Conservation (phyloP, 257 asterid genomes). For the Przewalskia tangutica region DNA sequence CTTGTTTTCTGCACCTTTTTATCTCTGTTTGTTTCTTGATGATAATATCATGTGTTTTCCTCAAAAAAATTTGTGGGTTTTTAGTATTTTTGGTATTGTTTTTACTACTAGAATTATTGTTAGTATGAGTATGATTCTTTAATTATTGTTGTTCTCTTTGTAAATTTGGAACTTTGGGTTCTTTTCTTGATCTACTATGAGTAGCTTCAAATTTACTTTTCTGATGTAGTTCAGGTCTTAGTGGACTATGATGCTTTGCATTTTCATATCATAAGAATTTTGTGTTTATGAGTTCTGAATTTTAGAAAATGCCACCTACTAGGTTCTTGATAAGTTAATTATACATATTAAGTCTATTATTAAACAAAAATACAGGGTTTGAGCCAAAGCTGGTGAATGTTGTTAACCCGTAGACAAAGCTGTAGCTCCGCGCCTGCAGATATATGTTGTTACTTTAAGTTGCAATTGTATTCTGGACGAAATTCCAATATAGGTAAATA, state of each 20-base stretch:
- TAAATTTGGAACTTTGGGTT: neutral
- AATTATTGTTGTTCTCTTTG: neutral
- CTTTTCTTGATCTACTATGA: neutral
- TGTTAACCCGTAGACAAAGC: no score
- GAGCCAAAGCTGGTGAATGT: no score
- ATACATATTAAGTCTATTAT: no score
- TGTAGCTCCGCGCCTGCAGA: no score
- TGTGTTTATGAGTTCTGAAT: no score
- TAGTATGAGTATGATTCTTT: neutral
- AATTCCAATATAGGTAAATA: neutral
- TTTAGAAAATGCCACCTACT: no score
- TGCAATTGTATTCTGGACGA: neutral
- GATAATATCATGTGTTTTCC: neutral
- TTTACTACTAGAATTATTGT: neutral
- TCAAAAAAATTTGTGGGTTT: neutral
- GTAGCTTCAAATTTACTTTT: neutral
- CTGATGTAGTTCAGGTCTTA: neutral
- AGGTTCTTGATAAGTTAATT: no score
- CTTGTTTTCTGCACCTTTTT: neutral
- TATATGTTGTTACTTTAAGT: neutral
- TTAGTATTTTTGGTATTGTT: neutral
- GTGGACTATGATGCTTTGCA: neutral
- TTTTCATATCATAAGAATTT: neutral
- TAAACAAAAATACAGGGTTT: no score
- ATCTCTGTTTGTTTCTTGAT: neutral